These are phyloP conservation scores for Allium cepa DNA, from an alignment of 106 monocot genomes.

Conservation along the genomic window DNA sequence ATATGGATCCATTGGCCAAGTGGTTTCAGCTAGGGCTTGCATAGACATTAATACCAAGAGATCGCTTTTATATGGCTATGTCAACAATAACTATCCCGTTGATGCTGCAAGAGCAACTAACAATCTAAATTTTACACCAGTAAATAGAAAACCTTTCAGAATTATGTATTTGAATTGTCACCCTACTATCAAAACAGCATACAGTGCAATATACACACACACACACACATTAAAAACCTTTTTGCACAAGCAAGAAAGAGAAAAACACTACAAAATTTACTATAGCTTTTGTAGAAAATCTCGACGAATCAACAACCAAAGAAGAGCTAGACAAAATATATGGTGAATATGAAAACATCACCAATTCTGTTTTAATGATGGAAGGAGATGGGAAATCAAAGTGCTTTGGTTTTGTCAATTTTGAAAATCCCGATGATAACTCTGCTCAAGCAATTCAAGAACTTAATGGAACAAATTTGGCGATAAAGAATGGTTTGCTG, in stretches of 20 bases:
- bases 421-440: conserved; percentile 16
- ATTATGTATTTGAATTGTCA: conserved; percentile 94
- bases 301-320: conserved; percentile 32
- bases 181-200: conserved; percentile 71
- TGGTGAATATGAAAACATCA: conserved; percentile 38
- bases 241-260: conserved; percentile 56
- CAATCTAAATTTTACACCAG: conserved; percentile 61
- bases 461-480: conserved; percentile 29
- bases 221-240: conserved; percentile 90
- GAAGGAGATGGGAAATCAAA: conserved; percentile 23
- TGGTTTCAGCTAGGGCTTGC: conserved; percentile 51
- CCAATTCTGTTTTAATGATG: conserved; percentile 42
- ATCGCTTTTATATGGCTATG: conserved; percentile 59
- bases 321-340: conserved; percentile 29
- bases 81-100: conserved; percentile 34
- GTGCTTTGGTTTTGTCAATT: conserved; percentile 31
- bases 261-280: conserved; percentile 19
- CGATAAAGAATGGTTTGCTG: conserved; percentile 6
- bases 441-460: conserved; percentile 18
- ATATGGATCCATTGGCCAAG: conserved; percentile 40
- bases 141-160: conserved; percentile 69
- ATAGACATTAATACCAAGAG: conserved; percentile 30
- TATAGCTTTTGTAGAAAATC: conserved; percentile 59
- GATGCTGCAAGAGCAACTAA: conserved; percentile 66
- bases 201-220: conserved; percentile 68